Base-by-base conservation (phyloP, 768 basidiomycete genomes). In the Candolleomyces aberdarensis region DNA sequence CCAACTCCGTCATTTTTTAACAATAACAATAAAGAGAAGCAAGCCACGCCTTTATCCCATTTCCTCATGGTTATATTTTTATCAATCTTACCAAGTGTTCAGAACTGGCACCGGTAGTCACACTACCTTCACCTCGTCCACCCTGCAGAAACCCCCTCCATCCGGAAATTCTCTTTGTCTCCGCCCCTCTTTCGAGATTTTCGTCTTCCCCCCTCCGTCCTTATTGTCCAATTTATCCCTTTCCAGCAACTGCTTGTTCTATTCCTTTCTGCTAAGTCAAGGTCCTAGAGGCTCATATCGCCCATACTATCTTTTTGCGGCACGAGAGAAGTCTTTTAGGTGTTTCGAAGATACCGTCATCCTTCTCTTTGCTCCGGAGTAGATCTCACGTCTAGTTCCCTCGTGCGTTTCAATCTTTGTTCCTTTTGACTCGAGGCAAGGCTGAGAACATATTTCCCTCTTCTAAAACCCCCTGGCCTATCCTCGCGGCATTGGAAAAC, bases 11-110 rank as follows among this genome's bases (percentile, higher is more conserved):
- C 41, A 11, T 40, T 49, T 51, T 49, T 39, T 20, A 49, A 48
- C 60, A 57, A 57, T 61, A 61, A 61, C 55, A 61, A 61, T 61
- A 61, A 61, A 49, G 55, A 49, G 36, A 36, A 36, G 36, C 36
- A 57, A 19, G 8, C 40, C n/a, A 41, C n/a, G 39, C 40, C 54
- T 43, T 55, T 36, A 36, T 36, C 54, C 40, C 31, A 56, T 56
- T 43, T 56, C 54, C 54, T 56, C 54, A 43, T 56, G 54, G 54
- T 17, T 14, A 43, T 57, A 61, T 61, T 61, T 56, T 39, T 56
- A 60, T 60, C 59, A 60, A 49, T 47, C 53, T 20, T 52, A 52
- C 56, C 56, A 43, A 56, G 19, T 36, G 9, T n/a, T 14, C 29
- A 29, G 43, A 56, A 61, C 56, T 61, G 41, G 41, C 44, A n/a